phyloP scores from a whole-genome alignment of 768 basidiomycete genomes.

The Boletus coccyginus region DNA sequence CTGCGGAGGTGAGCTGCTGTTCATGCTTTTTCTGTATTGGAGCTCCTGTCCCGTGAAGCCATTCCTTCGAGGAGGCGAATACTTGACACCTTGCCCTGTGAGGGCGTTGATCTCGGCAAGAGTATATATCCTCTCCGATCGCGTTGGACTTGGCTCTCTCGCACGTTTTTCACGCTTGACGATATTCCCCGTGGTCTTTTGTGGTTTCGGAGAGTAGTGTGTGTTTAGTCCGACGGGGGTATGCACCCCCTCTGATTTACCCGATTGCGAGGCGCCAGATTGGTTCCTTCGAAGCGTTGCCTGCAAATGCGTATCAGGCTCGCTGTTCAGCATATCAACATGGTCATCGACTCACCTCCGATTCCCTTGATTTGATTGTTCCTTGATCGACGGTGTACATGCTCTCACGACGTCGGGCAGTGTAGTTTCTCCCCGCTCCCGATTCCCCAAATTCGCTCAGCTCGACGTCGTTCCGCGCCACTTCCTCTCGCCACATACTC shows the following conservation, averaged over 20 bases:
- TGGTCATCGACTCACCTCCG: slow-evolving; percentile 18
- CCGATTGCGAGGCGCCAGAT: slow-evolving; percentile 22
- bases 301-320: slow-evolving; percentile 6
- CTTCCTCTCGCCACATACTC: slow-evolving; percentile 55
- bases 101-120: slow-evolving; percentile 34
- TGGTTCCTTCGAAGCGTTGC: slow-evolving; percentile 19
- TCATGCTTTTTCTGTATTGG: slow-evolving; percentile 15
- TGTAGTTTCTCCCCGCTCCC: slow-evolving; percentile 8
- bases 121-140: slow-evolving; percentile 35
- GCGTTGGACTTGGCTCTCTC: slow-evolving; percentile 27
- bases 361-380: slow-evolving; percentile 17
- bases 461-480: slow-evolving; percentile 37
- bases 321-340: not conserved
- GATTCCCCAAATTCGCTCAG: slow-evolving; percentile 24
- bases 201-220: slow-evolving; percentile 14
- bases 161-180: slow-evolving; percentile 19
- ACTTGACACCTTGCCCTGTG: slow-evolving; percentile 25
- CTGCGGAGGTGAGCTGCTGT: slow-evolving; percentile 21
- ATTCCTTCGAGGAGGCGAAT: slow-evolving; percentile 22
- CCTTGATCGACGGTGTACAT: slow-evolving; percentile 9
- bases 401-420: slow-evolving; percentile 14
- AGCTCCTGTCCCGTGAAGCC: slow-evolving; percentile 9
- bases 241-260: slow-evolving; percentile 24
- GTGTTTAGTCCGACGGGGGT: slow-evolving; percentile 20
- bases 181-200: slow-evolving; percentile 9